These are phyloP conservation scores for Papiliotrema nemorosa DNA, from an alignment of 1,284 basidiomycete genomes.

Conservation along the genomic window DNA sequence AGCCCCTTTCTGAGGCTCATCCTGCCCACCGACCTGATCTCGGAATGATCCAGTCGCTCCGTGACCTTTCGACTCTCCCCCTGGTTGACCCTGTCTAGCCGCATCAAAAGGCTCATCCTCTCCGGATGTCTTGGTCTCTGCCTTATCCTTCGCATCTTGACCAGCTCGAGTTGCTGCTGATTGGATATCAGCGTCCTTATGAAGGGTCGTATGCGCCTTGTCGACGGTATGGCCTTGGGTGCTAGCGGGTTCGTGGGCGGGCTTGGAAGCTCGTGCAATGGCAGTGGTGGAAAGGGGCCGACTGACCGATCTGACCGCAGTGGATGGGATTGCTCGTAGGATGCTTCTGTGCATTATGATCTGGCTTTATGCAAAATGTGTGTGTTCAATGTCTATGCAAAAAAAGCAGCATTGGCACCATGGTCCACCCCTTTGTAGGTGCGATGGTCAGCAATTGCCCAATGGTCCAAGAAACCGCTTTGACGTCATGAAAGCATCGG, in stretches of 20 bases:
- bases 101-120: constrained; percentile 27
- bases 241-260: constrained; percentile 9
- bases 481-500: no score
- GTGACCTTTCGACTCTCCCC: constrained; percentile 24
- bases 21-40: constrained; percentile 38
- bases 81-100: constrained; percentile 22
- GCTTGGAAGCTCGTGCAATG: background rate
- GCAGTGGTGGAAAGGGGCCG: constrained; percentile 4
- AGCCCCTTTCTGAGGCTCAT: constrained; percentile 7
- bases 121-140: constrained; percentile 12
- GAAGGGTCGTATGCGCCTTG: constrained; percentile 23
- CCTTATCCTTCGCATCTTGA: constrained; percentile 19
- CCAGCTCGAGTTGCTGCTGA: constrained; percentile 26
- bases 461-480: no score
- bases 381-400: no score
- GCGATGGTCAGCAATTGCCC: no score
- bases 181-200: constrained; percentile 28
- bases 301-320: background rate
- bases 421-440: no score
- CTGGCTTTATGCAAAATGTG: background rate
- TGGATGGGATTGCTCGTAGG: background rate
- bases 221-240: constrained; percentile 33
- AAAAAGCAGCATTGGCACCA: no score
- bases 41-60: constrained; percentile 15
- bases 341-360: background rate